Conservation (phyloP, 2,329 filamentous ascomycete species). For the Phialophora tarda region DNA sequence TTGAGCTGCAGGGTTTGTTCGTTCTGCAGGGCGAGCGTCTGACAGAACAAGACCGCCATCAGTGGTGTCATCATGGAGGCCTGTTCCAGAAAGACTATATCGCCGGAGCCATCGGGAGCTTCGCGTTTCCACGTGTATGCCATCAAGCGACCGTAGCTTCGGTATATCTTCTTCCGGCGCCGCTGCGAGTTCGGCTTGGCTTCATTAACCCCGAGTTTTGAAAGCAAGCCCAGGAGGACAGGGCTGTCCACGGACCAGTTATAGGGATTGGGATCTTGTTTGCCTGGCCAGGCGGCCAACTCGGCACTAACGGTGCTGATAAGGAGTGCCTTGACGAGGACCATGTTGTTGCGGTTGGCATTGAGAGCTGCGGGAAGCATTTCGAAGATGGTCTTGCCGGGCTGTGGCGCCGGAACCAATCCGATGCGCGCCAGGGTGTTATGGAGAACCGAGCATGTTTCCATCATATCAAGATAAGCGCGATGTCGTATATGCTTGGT, state of each 20-base stretch:
- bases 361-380: slow-evolving; percentile 25
- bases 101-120: slow-evolving; percentile 13
- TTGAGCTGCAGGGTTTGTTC: slow-evolving; percentile 29
- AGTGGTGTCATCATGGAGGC: slow-evolving; percentile 35
- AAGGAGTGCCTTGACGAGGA: slow-evolving; percentile 32
- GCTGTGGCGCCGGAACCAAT: slow-evolving; percentile 12
- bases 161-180: slow-evolving; percentile 13
- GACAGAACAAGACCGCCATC: slow-evolving; percentile 32
- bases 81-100: slow-evolving; percentile 30
- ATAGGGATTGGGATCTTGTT: background rate
- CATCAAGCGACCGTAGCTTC: slow-evolving; percentile 30
- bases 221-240: slow-evolving; percentile 14
- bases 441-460: slow-evolving; percentile 20
- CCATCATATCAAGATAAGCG: slow-evolving; percentile 33
- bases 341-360: slow-evolving; percentile 28
- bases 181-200: background rate
- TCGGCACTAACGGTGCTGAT: slow-evolving; percentile 30
- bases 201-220: slow-evolving; percentile 23
- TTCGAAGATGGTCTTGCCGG: slow-evolving; percentile 25
- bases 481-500: slow-evolving; percentile 26
- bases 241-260: slow-evolving; percentile 13
- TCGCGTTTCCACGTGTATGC: slow-evolving; percentile 28
- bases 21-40: slow-evolving; percentile 13
- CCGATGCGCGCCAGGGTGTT: slow-evolving; percentile 18
- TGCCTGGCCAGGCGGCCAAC: slow-evolving; percentile 30